Evolutionary conservation across 768 basidiomycete genomes (phyloP).

Genomic region (Lentinula raphanica): DNA sequence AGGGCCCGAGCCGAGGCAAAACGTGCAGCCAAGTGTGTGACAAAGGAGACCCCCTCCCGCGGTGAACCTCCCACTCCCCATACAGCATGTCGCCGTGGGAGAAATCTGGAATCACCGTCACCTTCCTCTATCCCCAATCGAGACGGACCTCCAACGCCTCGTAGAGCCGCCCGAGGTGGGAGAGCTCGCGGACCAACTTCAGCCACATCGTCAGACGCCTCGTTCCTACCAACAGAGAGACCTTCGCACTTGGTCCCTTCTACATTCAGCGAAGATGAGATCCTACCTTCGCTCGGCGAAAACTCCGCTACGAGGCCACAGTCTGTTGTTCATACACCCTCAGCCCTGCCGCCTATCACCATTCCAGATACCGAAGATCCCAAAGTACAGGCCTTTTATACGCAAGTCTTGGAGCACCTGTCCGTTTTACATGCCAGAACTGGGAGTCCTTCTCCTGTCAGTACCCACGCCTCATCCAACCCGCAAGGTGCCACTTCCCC

Average conservation of each 20-base stretch:
- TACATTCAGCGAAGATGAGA: constrained; percentile 3
- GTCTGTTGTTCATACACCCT: constrained; percentile 20
- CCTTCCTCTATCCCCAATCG: constrained; percentile 45
- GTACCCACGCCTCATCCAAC: neutral
- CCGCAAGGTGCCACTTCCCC: constrained; percentile 1
- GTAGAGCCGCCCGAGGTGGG: constrained; percentile 37
- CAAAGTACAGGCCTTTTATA: constrained; percentile 78
- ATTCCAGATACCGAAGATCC: constrained; percentile 72
- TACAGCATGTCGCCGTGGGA: constrained; percentile 37
- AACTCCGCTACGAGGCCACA: constrained; percentile 5
- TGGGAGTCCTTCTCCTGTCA: constrained; percentile 11
- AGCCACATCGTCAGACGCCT: constrained; percentile 15
- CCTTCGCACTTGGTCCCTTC: constrained; percentile 6
- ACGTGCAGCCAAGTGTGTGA: constrained; percentile 19
- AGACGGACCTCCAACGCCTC: constrained; percentile 57
- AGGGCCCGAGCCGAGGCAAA: constrained; percentile 16
- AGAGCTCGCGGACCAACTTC: neutral
- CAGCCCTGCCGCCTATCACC: constrained; percentile 44
- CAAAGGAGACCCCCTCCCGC: constrained; percentile 36
- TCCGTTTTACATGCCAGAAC: constrained; percentile 60
- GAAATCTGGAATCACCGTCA: constrained; percentile 14
- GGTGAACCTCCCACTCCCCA: constrained; percentile 57
- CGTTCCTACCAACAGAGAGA: constrained; percentile 3
- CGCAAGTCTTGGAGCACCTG: constrained; percentile 78
- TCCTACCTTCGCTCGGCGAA: neutral